These are phyloP conservation scores for Neurospora sublineolata DNA, from an alignment of 495 filamentous ascomycete species.

Conservation along the genomic window DNA sequence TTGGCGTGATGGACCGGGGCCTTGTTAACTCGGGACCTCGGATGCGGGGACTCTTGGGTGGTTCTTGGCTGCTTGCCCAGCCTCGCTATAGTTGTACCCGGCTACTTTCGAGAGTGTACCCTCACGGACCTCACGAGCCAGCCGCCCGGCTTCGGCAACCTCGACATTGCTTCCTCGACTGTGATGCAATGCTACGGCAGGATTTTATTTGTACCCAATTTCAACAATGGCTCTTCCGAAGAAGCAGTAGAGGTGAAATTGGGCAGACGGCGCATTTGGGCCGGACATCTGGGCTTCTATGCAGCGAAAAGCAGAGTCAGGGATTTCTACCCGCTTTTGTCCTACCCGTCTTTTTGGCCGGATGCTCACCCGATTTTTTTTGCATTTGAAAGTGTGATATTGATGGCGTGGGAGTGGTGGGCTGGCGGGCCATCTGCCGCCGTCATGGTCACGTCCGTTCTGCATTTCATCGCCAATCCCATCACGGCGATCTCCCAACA, in stretches of 20 bases:
- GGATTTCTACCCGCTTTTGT: not conserved
- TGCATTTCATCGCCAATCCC: not conserved
- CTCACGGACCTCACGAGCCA: not conserved
- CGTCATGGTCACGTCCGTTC: not conserved
- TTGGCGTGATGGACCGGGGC: not conserved
- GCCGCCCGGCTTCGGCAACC: not conserved
- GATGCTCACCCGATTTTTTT: not conserved
- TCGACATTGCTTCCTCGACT: not conserved
- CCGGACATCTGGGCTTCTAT: not conserved
- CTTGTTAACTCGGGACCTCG: slow-evolving; percentile 15
- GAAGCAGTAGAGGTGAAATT: not conserved
- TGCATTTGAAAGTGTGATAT: not conserved
- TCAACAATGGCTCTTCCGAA: not conserved
- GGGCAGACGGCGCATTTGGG: not conserved
- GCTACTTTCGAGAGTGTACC: not conserved
- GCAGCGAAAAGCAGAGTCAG: not conserved
- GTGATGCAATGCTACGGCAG: not conserved
- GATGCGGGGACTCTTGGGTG: slow-evolving; percentile 1
- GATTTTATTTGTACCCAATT: not conserved
- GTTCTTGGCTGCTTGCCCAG: not conserved
- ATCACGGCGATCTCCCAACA: not conserved
- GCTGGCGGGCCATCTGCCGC: not conserved
- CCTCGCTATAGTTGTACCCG: not conserved
- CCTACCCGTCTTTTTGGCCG: not conserved
- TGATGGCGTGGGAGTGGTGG: not conserved